Evolutionary conservation across 306 rosid genomes (phyloP), one percentile per base, ranked within the genome.

Genomic region (Pyrus communis): DNA sequence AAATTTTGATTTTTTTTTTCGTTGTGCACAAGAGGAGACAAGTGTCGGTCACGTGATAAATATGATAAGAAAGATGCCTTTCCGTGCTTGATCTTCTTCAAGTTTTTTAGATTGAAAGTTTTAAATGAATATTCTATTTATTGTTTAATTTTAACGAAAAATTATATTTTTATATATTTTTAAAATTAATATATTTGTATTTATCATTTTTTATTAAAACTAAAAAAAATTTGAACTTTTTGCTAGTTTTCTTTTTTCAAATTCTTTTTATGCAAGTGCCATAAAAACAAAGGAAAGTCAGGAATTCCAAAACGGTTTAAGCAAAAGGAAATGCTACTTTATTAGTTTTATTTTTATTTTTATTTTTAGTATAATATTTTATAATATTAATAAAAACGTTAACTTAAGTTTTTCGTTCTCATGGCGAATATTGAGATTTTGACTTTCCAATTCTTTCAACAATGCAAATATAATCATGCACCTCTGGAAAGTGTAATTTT

Each of bases 41-140:
- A 72, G 77, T 59, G 68, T 58, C 33, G 25, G 67, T 58, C 67
- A 65, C 70, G 25, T 63, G 38, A 30, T 15, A 0, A 62, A 61
- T 2, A 28, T 63, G 7, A 30, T 14, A 63, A 5, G 11, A 15
- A 63, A 63, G 67, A 15, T 63, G 67, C 67, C 35, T 63, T 63
- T 22, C 30, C 67, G 18, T 25, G 66, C 66, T 10, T 13, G 18
- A 2, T 60, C 35, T 1, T 11, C 4, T 1, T 2, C 0, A 38
- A 0, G 42, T 38, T 38, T 35, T 35, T 35, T 4, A 3, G 1
- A 4, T 30, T 0, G 0, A 0, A 0, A 30, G 0, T 4, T 30
- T 4, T 4, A 30, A 30, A 0, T 1, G 4, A 4, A 4, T 0
- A 30, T 0, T 30, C 0, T 0, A 25, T 25, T 25, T 25, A 25